Evolutionary conservation across 2,329 filamentous ascomycete genomes (phyloP), one percentile per base, ranked within the genome.

Genomic region (Raffaelea albimanens): DNA sequence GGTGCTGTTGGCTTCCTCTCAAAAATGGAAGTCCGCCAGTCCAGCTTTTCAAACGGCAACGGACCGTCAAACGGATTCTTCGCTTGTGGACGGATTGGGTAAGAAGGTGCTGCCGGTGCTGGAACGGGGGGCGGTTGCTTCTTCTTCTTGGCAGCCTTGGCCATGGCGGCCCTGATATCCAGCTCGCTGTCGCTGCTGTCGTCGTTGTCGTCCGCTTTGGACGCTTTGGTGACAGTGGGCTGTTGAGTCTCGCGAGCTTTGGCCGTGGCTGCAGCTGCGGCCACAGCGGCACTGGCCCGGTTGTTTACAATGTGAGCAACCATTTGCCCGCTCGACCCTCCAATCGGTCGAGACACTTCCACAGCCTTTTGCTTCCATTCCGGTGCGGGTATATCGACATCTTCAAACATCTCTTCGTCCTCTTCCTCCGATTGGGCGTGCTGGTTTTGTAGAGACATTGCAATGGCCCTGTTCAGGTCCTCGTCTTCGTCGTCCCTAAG

Each of bases 21-120:
- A 50, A 54, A 81, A 2, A 81, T 68, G 1, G 72, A 75, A 2
- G 78, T 82, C 45, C 78, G 82, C 72, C 76, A 81, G 40, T 85
- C 80, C 2, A 95, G 72, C 59, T 88, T 91, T 56, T 95, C 89
- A 58, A 98, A 98, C 0, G 93, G 93, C 5, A 98, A 65, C 0
- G 90, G 88, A 0, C 91, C 91, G 54, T 79, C 78, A 58, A 95
- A 80, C 0, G 78, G 72, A 55, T 80, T 79, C 54, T 76, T 78
- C 33, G 75, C 70, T 44, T 78, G 80, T 10, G 73, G 62, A n/a
- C 64, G 58, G 3, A 67, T 58, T 19, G 67, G 61, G 4, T 63
- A 58, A 22, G 61, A 9, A 8, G 34, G 25, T 5, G 18, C 34
- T 4, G 20, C 54, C 43, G 63, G 40, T 16, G 20, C 20, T 29